Evolutionary conservation across 441 rosid genomes (phyloP).

Genomic region (Bruguiera hainesii): DNA sequence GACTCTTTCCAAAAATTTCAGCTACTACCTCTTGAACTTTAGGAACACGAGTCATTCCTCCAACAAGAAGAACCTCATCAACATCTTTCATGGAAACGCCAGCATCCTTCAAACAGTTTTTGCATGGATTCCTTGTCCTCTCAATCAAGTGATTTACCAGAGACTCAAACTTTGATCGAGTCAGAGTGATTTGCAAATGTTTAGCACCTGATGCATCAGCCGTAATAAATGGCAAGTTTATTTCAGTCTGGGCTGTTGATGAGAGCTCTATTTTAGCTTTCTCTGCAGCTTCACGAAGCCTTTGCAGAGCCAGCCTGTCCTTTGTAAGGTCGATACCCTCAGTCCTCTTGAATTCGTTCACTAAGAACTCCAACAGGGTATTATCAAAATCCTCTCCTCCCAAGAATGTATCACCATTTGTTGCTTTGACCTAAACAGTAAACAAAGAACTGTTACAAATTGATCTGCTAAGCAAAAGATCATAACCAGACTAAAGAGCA

Average conservation of each 20-base stretch:
- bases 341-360: conserved; percentile 67
- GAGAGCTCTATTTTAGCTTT: conserved; percentile 95
- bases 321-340: conserved; percentile 78
- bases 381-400: conserved; percentile 99
- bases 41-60: conserved; percentile 98
- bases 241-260: conserved; percentile 88
- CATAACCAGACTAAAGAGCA: neutral
- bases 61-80: conserved; percentile 91
- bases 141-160: conserved; percentile 79
- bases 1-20: conserved; percentile 80
- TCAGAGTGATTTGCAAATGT: conserved; percentile 76
- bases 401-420: conserved; percentile 94
- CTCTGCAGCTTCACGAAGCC: conserved; percentile 99
- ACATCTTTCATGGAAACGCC: conserved; percentile 71
- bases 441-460: neutral
- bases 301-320: conserved; percentile 84
- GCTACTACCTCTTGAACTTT: conserved; percentile 80
- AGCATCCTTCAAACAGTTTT: conserved; percentile 89
- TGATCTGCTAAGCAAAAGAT: neutral
- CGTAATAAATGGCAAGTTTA: conserved; percentile 89
- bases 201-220: conserved; percentile 92
- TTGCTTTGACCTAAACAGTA: conserved; percentile 75
- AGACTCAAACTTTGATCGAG: conserved; percentile 76
- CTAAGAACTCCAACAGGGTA: conserved; percentile 71
- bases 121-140: conserved; percentile 77